Conservation (phyloP, 1,284 basidiomycete species). For the Tylopilus sp. region DNA sequence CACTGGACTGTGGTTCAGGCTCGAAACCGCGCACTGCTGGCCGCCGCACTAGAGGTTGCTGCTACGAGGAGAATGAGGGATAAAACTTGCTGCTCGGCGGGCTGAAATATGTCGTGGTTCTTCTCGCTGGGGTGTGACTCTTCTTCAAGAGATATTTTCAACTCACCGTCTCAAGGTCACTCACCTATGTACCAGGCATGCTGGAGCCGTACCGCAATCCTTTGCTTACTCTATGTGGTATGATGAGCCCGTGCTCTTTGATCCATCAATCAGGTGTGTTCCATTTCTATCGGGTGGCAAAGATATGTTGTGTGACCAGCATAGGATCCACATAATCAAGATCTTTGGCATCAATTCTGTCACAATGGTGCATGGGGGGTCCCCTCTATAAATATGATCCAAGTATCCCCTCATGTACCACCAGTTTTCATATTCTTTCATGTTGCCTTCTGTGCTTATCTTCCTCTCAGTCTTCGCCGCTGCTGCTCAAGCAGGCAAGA, state of each 20-base stretch:
- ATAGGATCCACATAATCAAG: neutral
- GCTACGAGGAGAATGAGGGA: neutral
- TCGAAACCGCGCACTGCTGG: neutral
- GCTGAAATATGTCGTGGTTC: neutral
- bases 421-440: neutral
- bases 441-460: conserved; percentile 12
- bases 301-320: neutral
- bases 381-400: conserved; percentile 20
- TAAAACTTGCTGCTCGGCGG: neutral
- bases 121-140: too few species aligned
- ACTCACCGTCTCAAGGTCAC: too few species aligned
- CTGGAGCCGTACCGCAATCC: too few species aligned
- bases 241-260: too few species aligned
- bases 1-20: neutral
- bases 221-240: too few species aligned
- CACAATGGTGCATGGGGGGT: neutral
- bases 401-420: neutral
- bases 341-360: neutral
- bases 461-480: conserved; percentile 13
- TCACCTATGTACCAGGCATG: too few species aligned
- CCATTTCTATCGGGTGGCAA: neutral
- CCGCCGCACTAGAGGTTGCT: neutral
- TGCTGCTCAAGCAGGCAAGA: conserved; percentile 21
- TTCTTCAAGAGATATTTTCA: too few species aligned
- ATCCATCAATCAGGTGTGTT: neutral